These are phyloP conservation scores for Trichoderma gracile DNA, from an alignment of 2,329 filamentous ascomycete genomes.

Conservation along the genomic window DNA sequence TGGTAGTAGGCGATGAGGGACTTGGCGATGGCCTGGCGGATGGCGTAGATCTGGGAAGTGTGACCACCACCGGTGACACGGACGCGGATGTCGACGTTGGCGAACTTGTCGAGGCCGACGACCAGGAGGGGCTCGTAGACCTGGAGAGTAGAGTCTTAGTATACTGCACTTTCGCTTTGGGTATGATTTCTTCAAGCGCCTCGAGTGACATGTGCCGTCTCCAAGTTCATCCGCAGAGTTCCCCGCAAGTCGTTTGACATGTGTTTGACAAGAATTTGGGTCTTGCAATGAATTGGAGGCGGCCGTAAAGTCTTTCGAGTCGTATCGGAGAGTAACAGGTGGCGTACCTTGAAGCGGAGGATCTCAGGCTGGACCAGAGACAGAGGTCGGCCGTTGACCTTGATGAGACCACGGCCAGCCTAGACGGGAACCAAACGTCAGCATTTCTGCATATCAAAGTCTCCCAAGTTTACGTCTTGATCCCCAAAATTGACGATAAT, in stretches of 20 bases:
- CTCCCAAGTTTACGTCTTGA: background rate
- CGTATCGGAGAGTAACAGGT: background rate
- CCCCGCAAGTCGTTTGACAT: background rate
- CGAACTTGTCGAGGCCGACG: conserved; percentile 96
- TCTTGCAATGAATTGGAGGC: conserved; percentile 3
- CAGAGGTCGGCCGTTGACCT: conserved; percentile 98
- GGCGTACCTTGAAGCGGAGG: conserved; percentile 89
- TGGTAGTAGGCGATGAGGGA: conserved; percentile 81
- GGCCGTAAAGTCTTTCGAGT: conserved; percentile 2
- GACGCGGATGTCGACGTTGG: conserved; percentile 94
- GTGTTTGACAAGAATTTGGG: background rate
- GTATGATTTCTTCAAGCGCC: background rate
- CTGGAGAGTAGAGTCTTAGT: conserved; percentile 43
- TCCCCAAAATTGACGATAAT: background rate
- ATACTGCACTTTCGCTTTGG: background rate
- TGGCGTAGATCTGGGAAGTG: conserved; percentile 95
- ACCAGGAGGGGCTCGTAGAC: conserved; percentile 99
- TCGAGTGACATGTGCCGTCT: background rate
- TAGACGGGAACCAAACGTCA: conserved; percentile 36
- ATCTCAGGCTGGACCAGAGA: conserved; percentile 93
- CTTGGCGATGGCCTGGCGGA: conserved; percentile 99
- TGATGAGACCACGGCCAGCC: conserved; percentile 74
- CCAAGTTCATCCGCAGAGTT: background rate
- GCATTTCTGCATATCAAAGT: conserved; percentile 28
- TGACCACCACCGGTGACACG: conserved; percentile 96